Percentiles rank a stretch among this genome's conserved stretches.
These are phyloP conservation scores for Vaccinium myrtillus DNA, from an alignment of 148 eudicot species.

Conservation along the genomic window DNA sequence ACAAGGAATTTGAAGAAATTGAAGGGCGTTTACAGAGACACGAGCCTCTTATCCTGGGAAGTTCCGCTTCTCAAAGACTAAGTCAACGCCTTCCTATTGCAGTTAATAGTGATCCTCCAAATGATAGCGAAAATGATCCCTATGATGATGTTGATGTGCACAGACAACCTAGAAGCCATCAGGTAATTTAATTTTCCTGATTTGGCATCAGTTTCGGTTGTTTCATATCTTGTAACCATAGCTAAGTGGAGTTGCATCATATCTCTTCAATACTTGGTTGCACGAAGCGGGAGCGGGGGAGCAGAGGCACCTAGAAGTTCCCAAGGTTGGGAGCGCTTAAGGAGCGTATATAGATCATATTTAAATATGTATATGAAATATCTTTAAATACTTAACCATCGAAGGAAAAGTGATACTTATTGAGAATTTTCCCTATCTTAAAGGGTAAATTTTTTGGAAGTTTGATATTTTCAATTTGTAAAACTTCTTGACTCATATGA, in stretches of 20 bases:
- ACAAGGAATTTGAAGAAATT: conserved; percentile 93
- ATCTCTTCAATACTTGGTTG: too few species aligned
- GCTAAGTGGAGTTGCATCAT: not conserved
- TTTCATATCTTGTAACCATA: not conserved
- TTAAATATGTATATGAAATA: too few species aligned
- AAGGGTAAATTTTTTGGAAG: too few species aligned
- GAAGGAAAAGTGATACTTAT: too few species aligned
- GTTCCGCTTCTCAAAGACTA: conserved; percentile 68
- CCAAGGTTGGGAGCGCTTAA: too few species aligned
- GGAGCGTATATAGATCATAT: too few species aligned
- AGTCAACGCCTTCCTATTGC: conserved; percentile 74
- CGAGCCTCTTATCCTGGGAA: conserved; percentile 67
- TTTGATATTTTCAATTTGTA: too few species aligned
- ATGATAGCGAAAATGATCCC: conserved; percentile 74
- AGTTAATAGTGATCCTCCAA: conserved; percentile 84
- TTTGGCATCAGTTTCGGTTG: not conserved
- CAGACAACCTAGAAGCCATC: conserved; percentile 58
- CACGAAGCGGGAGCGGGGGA: too few species aligned
- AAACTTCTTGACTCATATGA: too few species aligned
- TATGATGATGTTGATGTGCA: conserved; percentile 57
- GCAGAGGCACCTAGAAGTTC: too few species aligned
- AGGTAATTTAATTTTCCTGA: conserved; percentile 37
- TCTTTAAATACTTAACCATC: too few species aligned
- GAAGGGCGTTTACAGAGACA: conserved; percentile 71
- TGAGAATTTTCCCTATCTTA: too few species aligned